Base-by-base conservation (phyloP, 2,329 filamentous ascomycete genomes). In the Neobulgaria alba region DNA sequence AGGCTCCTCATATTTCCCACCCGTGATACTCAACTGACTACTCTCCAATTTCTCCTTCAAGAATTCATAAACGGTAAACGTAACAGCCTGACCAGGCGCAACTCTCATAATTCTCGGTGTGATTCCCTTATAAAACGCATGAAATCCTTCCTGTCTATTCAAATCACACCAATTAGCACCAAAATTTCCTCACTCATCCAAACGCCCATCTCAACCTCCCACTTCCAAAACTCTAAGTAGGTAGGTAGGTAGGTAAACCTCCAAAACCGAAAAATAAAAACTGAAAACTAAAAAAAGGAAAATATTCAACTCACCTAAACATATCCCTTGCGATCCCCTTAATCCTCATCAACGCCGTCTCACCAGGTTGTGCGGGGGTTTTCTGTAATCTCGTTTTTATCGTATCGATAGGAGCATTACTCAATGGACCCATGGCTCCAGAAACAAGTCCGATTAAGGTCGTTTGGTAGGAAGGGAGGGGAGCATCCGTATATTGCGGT, bases 121-220 rank as follows among this genome's bases (percentile, higher is more conserved):
- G 65, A 98, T 98, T 57, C 92, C 92, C 75, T 96, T 96, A 73
- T 95, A 98, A 67, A 98, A 98, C 35, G 92, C 92, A 56, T 87
- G 81, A 53, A 90, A 72, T 26, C 92, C 92, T 67, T 98, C 92
- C 68, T 94, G 85, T 58, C 83, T 86, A 60, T 65, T 38, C 19
- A 10, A 15, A 23, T 23, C 19, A 19, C 29, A 40, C 12, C 3
- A 35, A 29, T 41, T 41, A 46, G 47, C 17, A 12, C 10, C 18
- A 10, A 16, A 35, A 14, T 21, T 12, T 30, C 26, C 12, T 17
- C 12, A 15, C 16, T 41, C 17, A 29, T 16, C 18, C 20, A 10
- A 2, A 10, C 14, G 4, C 14, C 5, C 15, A n/a, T n/a, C n/a
- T n/a, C n/a, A n/a, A n/a, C n/a, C n/a, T n/a, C n/a, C n/a, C n/a